Evolutionary conservation across 331 rosid genomes (phyloP), one percentile per base, ranked within the genome.

Genomic region (Arachis monticola): DNA sequence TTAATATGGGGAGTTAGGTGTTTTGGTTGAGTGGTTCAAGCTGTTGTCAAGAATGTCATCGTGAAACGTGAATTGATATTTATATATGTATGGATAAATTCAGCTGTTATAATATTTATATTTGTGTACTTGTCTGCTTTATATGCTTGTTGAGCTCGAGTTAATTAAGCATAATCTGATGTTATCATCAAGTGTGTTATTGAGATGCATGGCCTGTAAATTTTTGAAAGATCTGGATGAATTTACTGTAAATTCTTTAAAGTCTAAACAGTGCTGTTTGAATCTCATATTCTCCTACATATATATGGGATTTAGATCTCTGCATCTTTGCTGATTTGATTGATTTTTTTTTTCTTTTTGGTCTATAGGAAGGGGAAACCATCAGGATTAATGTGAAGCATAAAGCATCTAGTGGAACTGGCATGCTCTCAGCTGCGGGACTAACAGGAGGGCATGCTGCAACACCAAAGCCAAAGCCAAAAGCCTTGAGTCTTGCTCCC

Each of bases 371-470:
- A 73, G 99, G 99, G 57, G 99, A 95, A 81, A 95, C 99, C 62
- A 95, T 95, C 62, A 84, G 96, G 88, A 95, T 95, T 80, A 95
- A 86, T 80, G 99, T 95, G 83, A 95, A 95, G 85, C 91, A 71
- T 56, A 95, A 95, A 81, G 77, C 84, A 58, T 67, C 97, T 50
- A 31, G 92, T 51, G 99, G 99, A 82, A 72, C 96, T 35, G 99
- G 99, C 72, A 95, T 95, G 99, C 85, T 95, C 64, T 95, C 99
- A 2, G 87, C 99, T 10, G 97, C 98, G 47, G 98, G 97, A 46
- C 64, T 89, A 64, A 66, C 97, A 6, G 89, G 87, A 8, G 83
- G 70, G 6, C 53, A 59, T 70, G 41, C 89, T 42, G 89, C 71
- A 63, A 60, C 80, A 56, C 70, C 70, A 13, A 95, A 95, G 40